These are phyloP conservation scores for Sporopachydermia quercuum DNA, from an alignment of 805 yeast genomes.

Conservation along the genomic window DNA sequence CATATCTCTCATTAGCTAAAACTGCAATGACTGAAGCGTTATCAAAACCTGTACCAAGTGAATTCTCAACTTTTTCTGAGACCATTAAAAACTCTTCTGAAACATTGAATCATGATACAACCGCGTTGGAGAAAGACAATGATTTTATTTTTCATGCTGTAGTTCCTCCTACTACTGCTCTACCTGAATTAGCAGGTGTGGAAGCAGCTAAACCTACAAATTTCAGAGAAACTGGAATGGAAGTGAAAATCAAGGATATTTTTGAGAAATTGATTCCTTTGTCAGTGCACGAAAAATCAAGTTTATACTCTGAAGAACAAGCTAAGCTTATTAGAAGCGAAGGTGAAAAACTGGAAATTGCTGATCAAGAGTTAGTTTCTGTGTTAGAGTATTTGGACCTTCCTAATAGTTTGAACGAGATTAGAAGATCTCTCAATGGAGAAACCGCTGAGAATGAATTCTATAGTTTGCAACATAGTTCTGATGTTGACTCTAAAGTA, in stretches of 20 bases:
- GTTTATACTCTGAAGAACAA: slow-evolving; percentile 81
- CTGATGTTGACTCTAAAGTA: slow-evolving; percentile 25
- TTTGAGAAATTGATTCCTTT: slow-evolving; percentile 75
- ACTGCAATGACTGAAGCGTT: slow-evolving; percentile 14
- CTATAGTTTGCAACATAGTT: slow-evolving; percentile 15
- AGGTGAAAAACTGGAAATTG: slow-evolving; percentile 58
- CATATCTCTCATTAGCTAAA: slow-evolving; percentile 38
- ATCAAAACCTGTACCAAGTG: slow-evolving; percentile 11
- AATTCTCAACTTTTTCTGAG: slow-evolving; percentile 10
- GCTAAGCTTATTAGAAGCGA: slow-evolving; percentile 62
- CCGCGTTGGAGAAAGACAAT: slow-evolving; percentile 56
- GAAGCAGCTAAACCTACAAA: slow-evolving; percentile 46
- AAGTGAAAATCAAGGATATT: slow-evolving; percentile 33
- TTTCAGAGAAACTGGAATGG: slow-evolving; percentile 24
- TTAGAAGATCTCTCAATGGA: slow-evolving; percentile 24
- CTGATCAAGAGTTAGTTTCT: slow-evolving; percentile 65
- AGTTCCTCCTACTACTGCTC: slow-evolving; percentile 44
- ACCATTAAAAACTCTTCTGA: slow-evolving; percentile 13
- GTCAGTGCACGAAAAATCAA: slow-evolving; percentile 73
- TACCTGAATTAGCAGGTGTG: slow-evolving; percentile 54
- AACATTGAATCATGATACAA: slow-evolving; percentile 16
- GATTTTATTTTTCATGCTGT: slow-evolving; percentile 77
- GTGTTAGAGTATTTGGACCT: slow-evolving; percentile 69
- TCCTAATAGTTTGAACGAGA: slow-evolving; percentile 46
- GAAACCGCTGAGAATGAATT: neutral